phyloP scores from a whole-genome alignment of 345 rosid genomes.

The Syzygium jambos region DNA sequence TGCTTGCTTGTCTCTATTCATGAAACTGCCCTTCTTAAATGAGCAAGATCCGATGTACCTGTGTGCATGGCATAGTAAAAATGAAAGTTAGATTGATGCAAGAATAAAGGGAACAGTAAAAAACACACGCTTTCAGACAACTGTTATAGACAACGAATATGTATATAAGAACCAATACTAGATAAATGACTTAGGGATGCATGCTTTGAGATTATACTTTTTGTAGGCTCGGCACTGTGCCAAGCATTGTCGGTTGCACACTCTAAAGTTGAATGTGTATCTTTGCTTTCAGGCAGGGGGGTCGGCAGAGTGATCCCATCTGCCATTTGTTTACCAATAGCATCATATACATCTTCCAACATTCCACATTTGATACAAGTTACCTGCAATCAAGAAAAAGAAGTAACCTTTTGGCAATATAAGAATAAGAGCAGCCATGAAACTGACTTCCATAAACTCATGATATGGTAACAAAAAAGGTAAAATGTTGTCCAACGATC shows the following conservation, averaged over 20 bases:
- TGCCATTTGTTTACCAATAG: conserved; percentile 8
- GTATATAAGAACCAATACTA: neutral
- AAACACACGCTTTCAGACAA: neutral
- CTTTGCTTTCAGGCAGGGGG: conserved; percentile 34
- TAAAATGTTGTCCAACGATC: no score
- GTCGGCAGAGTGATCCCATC: neutral
- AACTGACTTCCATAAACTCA: no score
- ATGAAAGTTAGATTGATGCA: neutral
- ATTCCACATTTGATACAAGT: conserved; percentile 62
- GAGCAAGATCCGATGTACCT: neutral
- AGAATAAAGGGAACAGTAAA: neutral
- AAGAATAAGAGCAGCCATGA: no score
- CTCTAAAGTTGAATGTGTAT: conserved; percentile 34
- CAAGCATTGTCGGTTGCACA: neutral
- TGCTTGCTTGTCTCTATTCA: neutral
- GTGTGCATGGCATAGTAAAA: neutral
- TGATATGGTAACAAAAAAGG: no score
- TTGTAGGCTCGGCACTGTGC: neutral
- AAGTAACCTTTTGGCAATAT: no score
- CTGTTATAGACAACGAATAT: neutral
- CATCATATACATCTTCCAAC: conserved; percentile 77
- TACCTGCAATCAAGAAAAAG: conserved; percentile 33
- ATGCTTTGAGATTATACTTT: neutral
- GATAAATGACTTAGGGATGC: neutral
- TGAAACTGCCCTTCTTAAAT: neutral